Base-by-base conservation (phyloP, 2,329 filamentous ascomycete species). In the Penicillium concentricum region DNA sequence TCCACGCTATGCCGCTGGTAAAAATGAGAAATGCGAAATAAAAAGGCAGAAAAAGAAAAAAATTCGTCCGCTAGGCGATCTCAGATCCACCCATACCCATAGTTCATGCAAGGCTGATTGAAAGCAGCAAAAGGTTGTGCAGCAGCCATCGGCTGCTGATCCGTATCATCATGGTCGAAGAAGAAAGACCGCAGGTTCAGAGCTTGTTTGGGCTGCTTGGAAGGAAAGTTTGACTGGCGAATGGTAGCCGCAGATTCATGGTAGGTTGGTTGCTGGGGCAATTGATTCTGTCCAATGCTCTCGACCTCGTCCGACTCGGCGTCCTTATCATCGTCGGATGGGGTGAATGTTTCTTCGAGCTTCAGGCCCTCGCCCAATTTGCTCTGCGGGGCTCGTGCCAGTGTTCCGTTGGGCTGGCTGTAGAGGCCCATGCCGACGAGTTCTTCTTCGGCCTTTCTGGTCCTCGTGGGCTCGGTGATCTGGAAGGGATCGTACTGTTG, bases 281-380 rank as follows among this genome's bases (percentile, higher is more conserved):
- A 16, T n/a, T 66, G 52, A n/a, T 32, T 26, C 3, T 50, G 13
- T 13, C 38, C 47, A 18, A 52, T 59, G 41, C 13, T 58, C 43
- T 69, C 65, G 7, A 59, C 62, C 30, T 82, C 79, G 0, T 81
- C 81, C 0, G 80, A 80, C 16, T 84, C 85, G 2, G 84, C 84
- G 20, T 87, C 85, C 5, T 83, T 81, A 10, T 80, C 81, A 0
- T 84, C 83, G 26, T 82, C 77, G 82, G 89, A 72, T 85, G 87
- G 89, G 82, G 69, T 73, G 54, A 77, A 93, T 0, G 89, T 89
- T 71, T 92, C 89, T 73, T 93, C 90, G 4, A 94, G 78, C 71
- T 92, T 93, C 63, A 93, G 77, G 0, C 90, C 89, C 72, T 91
- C 90, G 56, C 89, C 89, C 18, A 77, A 71, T 8, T 82, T 75